Evolutionary conservation across 805 yeast species (phyloP), one percentile per base, ranked within the genome.

Genomic region (Kodamaea jinghongensis): DNA sequence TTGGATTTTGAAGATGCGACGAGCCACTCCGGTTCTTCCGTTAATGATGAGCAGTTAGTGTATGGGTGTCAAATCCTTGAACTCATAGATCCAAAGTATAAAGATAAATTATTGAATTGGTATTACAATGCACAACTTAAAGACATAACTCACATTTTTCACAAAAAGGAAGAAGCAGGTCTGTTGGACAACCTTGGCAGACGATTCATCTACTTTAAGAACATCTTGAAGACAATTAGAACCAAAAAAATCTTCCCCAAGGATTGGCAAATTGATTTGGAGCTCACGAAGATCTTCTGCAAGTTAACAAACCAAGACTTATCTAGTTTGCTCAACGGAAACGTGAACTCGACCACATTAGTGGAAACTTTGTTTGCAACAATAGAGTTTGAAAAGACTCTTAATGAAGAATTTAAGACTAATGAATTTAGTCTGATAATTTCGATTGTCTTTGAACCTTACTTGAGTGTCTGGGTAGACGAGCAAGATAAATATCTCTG

Each of bases 101-200:
- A 65, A 45, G 77, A 76, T 36, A 78, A 81, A 51, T 68, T 91
- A 34, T 61, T 79, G 6, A 76, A 73, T 34, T 87, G 95, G 91
- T 86, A 84, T 58, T 75, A 85, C 44, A 77, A 75, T 41, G 70
- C 70, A 22, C 80, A 83, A 46, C 67, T 93, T 38, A 76, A 75
- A 51, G 98, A 91, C 52, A 79, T 91, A 31, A 74, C 74, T 26
- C 65, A 78, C 15, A 87, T 93, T 8, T 93, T 93, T 63, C 75
- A 79, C 39, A 71, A 81, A 7, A 72, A 79, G 10, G 97, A 89
- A 51, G 99, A 93, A 61, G 99, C 99, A 0, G 97, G 97, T 1
- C 83, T 95, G 4, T 65, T 93, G 44, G 99, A 93, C 43, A 93
- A 93, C 60, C 63, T 93, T 37, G 74, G 79, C 22, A 69, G 97